These are phyloP conservation scores for Colletotrichum viniferum DNA, from an alignment of 2,329 filamentous ascomycete genomes.

Conservation along the genomic window DNA sequence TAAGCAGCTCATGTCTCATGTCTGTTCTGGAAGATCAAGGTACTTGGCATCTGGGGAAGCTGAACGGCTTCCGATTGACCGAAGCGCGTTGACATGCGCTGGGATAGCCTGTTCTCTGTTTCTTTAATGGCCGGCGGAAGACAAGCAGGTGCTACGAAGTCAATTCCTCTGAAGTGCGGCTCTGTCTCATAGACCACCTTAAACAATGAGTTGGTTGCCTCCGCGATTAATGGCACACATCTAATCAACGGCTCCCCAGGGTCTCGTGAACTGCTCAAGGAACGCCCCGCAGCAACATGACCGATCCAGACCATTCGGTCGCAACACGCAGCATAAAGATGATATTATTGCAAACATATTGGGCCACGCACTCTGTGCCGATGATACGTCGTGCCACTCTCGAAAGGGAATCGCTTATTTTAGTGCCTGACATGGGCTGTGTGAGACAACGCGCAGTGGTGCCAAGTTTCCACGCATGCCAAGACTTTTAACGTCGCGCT, in stretches of 20 bases:
- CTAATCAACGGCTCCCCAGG: background rate
- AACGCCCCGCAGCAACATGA: background rate
- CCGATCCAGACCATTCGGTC: background rate
- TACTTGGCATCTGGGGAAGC: background rate
- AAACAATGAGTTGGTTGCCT: background rate
- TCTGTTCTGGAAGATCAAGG: background rate
- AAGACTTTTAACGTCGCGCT: background rate
- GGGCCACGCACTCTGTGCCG: background rate
- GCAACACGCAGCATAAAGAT: background rate
- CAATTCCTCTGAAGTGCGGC: background rate
- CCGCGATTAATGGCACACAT: background rate
- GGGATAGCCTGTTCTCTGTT: background rate
- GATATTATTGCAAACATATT: background rate
- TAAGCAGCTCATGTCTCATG: background rate
- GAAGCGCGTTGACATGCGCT: background rate
- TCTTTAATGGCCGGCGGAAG: background rate
- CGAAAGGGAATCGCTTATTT: background rate
- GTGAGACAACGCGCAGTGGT: background rate
- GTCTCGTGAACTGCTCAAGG: background rate
- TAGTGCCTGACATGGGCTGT: background rate
- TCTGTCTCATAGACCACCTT: background rate
- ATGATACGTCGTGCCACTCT: background rate
- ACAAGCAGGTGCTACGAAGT: background rate
- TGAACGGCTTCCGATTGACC: background rate
- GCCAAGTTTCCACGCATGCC: constrained; percentile 6